These are phyloP conservation scores for Xerophyta viscosa DNA, from an alignment of 106 monocot genomes.

Conservation along the genomic window DNA sequence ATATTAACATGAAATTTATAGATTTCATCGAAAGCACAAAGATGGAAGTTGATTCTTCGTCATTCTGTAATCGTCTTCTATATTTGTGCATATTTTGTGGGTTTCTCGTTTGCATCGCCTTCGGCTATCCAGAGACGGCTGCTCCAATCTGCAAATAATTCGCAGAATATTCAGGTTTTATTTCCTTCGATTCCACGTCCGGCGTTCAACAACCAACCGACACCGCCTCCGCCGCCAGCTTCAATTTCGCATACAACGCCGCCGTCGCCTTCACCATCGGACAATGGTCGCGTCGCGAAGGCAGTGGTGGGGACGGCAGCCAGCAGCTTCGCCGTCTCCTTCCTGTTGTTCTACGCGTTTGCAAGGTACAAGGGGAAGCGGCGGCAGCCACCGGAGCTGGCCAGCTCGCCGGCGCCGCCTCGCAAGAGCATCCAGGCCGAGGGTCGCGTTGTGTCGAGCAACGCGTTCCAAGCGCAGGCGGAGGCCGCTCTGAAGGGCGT, in stretches of 20 bases:
- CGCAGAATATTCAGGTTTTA: conserved; percentile 24
- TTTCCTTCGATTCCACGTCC: conserved; percentile 37
- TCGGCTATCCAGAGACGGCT: conserved; percentile 4
- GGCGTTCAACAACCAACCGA: conserved; percentile 21
- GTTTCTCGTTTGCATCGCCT: background rate
- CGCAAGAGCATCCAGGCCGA: background rate
- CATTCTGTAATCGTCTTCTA: background rate
- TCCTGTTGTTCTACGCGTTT: conserved; percentile 52
- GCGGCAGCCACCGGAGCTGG: background rate
- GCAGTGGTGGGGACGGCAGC: conserved; percentile 63
- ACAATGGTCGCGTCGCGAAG: conserved; percentile 7
- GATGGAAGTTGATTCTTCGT: no score
- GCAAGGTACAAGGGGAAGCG: conserved; percentile 8
- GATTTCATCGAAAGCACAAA: no score
- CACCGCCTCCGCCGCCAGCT: conserved; percentile 12
- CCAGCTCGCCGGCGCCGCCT: background rate
- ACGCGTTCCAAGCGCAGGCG: background rate
- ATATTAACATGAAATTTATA: no score
- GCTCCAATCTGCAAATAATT: conserved; percentile 2
- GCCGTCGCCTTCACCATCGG: background rate
- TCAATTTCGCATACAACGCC: background rate
- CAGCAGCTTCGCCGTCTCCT: conserved; percentile 52
- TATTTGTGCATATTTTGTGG: no score
- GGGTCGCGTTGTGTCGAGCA: background rate
- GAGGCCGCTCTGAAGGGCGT: conserved; percentile 8